Evolutionary conservation across 768 basidiomycete genomes (phyloP).

Genomic region (Porpolomopsis calyptriformis): DNA sequence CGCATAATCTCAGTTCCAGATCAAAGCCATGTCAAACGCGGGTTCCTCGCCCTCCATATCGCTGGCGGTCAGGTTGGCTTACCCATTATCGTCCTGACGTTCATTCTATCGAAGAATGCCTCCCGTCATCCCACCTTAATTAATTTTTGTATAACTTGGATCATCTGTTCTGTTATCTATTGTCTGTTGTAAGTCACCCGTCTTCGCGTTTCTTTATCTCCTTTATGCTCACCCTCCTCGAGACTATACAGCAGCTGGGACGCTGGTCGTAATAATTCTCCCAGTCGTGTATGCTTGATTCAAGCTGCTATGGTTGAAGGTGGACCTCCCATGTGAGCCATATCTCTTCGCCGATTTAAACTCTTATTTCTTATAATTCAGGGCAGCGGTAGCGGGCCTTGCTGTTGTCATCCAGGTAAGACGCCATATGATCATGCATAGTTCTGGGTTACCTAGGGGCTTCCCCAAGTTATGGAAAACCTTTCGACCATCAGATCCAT

Average conservation of each 20-base stretch:
- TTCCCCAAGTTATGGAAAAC: not conserved
- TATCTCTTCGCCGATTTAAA: not conserved
- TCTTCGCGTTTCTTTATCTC: not conserved
- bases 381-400: slow-evolving; percentile 33
- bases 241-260: slow-evolving; percentile 11
- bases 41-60: slow-evolving; percentile 38
- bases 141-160: slow-evolving; percentile 50
- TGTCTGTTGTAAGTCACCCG: slow-evolving; percentile 35
- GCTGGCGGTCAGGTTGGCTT: slow-evolving; percentile 44
- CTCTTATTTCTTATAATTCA: slow-evolving; percentile 12
- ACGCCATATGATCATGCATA: too few species aligned
- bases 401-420: slow-evolving; percentile 32
- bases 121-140: slow-evolving; percentile 41
- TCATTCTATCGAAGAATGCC: slow-evolving; percentile 30
- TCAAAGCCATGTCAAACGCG: slow-evolving; percentile 21
- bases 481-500: not conserved
- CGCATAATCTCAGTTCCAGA: slow-evolving; percentile 9
- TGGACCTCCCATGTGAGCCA: slow-evolving; percentile 40
- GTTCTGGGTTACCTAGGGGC: not conserved
- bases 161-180: slow-evolving; percentile 42
- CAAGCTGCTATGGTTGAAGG: slow-evolving; percentile 47
- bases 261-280: slow-evolving; percentile 1
- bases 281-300: slow-evolving; percentile 30
- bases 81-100: slow-evolving; percentile 37
- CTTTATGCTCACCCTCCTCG: not conserved